Evolutionary conservation across 345 rosid genomes (phyloP), one percentile per base, ranked within the genome.

Genomic region (Eucalyptus cloeziana): DNA sequence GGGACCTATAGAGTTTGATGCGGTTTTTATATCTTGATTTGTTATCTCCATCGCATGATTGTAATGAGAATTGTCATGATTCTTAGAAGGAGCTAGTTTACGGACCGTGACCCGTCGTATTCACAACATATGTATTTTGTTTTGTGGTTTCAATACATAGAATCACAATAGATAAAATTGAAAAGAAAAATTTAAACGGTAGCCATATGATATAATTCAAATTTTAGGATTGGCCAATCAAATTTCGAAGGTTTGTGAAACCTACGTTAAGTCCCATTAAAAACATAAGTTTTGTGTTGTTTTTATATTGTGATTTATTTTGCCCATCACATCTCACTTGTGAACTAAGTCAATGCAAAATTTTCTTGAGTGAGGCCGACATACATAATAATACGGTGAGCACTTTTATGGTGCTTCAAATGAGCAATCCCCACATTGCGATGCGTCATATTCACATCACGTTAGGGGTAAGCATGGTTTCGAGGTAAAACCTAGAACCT

Each of bases 331-430:
- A 69, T 69, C 24, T 69, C 80, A 3, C 6, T 31, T 14, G 22
- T 69, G 13, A 69, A 69, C 24, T 8, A 33, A 33, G 44, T 69
- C 24, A 8, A 16, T 9, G 43, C 1, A 5, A 37, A 37, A 40
- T 76, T 76, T 19, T 76, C 47, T 76, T 1, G 2, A 76, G 4
- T 6, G 9, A 19, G 14, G 83, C 8, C 2, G 2, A 14, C 37
- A 14, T 13, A 13, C 5, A 15, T 7, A 14, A n/a, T 14, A 7
- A 64, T 21, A 0, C 1, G 5, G 8, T 30, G 37, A 64, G 71
- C 19, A n/a, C 37, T 27, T 27, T 60, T 27, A 60, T 60, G 15
- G 31, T 60, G 15, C n/a, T 27, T 60, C 67, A 27, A 11, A 27
- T 30, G 31, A 27, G 67, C 67, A 60, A 60, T 56, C 31, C 31